Percentiles rank a stretch among this genome's conserved stretches.
Conservation (phyloP, 306 rosid species). For the Hippophae gyantsensis region DNA sequence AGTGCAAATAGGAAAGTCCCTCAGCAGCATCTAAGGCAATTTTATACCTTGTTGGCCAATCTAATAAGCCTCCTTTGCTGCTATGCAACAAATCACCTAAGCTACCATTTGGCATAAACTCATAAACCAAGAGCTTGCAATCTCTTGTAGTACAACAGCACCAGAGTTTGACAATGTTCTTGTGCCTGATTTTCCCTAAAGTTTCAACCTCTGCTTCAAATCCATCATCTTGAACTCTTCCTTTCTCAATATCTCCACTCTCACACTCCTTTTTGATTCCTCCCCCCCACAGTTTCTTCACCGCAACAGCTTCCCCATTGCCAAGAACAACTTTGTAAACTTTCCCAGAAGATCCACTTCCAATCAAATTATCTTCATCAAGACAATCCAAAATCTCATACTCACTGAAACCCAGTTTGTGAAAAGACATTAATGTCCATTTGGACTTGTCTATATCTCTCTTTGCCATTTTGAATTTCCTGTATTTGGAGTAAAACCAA, state of each 20-base stretch:
- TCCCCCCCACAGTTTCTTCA: conserved; percentile 75
- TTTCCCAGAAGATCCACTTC: conserved; percentile 78
- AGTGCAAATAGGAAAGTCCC: conserved; percentile 93
- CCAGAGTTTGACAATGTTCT: conserved; percentile 92
- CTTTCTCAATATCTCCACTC: conserved; percentile 47
- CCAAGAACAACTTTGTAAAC: conserved; percentile 75
- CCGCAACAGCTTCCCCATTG: conserved; percentile 70
- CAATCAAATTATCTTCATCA: conserved; percentile 78
- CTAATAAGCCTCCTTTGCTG: conserved; percentile 70
- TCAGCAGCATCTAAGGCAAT: conserved; percentile 86
- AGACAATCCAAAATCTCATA: conserved; percentile 79
- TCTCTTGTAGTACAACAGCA: conserved; percentile 80
- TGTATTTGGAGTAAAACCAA: conserved; percentile 66
- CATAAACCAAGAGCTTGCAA: conserved; percentile 84
- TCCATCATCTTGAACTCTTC: conserved; percentile 38
- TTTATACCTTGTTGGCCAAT: conserved; percentile 84
- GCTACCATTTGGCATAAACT: conserved; percentile 93
- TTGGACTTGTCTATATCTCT: conserved; percentile 53
- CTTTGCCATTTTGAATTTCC: conserved; percentile 34
- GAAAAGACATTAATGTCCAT: conserved; percentile 90
- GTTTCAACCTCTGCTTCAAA: conserved; percentile 89
- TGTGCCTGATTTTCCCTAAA: conserved; percentile 85
- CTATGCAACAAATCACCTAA: conserved; percentile 84
- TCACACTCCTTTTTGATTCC: conserved; percentile 30
- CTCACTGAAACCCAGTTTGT: conserved; percentile 80